Conservation (phyloP, 164 flowering plant genomes). For the Chimonanthus praecox region DNA sequence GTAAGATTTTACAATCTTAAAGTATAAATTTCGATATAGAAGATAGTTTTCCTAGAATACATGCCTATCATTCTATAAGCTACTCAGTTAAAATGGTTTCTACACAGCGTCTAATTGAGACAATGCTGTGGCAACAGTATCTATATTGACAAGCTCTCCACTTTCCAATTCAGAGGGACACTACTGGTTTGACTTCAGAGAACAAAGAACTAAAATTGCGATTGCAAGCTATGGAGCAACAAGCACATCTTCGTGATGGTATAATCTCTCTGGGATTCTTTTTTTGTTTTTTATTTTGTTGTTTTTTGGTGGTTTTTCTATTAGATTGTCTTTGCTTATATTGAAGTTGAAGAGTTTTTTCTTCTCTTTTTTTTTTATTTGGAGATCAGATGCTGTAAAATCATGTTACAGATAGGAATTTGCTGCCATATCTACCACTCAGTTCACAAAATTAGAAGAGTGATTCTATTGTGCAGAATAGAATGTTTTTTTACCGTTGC, state of each 20-base stretch:
- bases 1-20: not conserved
- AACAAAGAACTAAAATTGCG: constrained; percentile 91
- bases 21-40: too few relatives aligned
- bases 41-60: too few relatives aligned
- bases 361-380: not conserved
- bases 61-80: not conserved
- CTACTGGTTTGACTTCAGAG: constrained; percentile 62
- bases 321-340: not conserved
- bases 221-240: constrained; percentile 90
- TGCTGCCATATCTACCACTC: too few relatives aligned
- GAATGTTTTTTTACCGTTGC: too few relatives aligned
- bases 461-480: too few relatives aligned
- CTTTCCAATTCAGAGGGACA: constrained; percentile 65
- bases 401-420: not conserved
- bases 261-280: constrained; percentile 6
- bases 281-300: too few relatives aligned
- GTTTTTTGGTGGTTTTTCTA: too few relatives aligned
- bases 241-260: constrained; percentile 97
- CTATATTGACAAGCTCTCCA: not conserved
- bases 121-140: not conserved
- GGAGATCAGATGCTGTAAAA: not conserved
- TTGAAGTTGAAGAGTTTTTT: not conserved
- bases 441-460: too few relatives aligned
- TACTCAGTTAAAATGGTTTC: not conserved
- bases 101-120: not conserved